Base-by-base conservation (phyloP, 2,329 filamentous ascomycete species). In the Rutstroemia sp. region DNA sequence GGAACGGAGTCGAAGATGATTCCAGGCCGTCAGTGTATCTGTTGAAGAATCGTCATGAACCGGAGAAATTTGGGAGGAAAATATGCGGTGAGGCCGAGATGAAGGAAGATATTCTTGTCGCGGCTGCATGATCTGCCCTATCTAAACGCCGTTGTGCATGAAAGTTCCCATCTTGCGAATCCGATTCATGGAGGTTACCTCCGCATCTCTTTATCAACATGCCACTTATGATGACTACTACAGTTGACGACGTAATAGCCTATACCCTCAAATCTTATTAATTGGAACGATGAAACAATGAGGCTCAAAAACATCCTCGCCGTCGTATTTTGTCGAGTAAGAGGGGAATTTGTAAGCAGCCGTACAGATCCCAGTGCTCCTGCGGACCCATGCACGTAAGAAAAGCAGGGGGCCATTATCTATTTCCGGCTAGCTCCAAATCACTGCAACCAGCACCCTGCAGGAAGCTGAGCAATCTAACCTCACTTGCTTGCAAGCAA, bases 151-250 rank as follows among this genome's bases (percentile, higher is more conserved):
- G 56, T 61, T 19, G 60, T 64, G n/a, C 57, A 61, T 37, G 61
- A 64, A 55, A 46, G 47, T 5, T 45, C 63, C 9, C 46, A 60
- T 12, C 53, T 64, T 16, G 53, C 47, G 16, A 57, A 59, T 17
- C 63, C 60, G 0, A 41, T 59, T 4, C 27, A 41, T 5, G 62
- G 58, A 39, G 42, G 1, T 44, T 71, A 7, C 69, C 68, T 48
- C 63, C 73, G 10, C 30, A 34, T 12, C 30, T 4, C 8, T 12
- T 12, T 5, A 34, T 34, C 9, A 12, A 34, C 9, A 34, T 34
- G 30, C 30, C 30, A 34, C 30, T 34, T 34, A 1, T 9, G 4
- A 14, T 34, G 7, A 12, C 9, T 34, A 34, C 30, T 34, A 3
- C 30, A 3, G 30, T 34, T 12, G 10, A 34, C 12, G 30, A 3